Conservation (phyloP, 2,329 filamentous ascomycete species). For the Claviceps sorghi region DNA sequence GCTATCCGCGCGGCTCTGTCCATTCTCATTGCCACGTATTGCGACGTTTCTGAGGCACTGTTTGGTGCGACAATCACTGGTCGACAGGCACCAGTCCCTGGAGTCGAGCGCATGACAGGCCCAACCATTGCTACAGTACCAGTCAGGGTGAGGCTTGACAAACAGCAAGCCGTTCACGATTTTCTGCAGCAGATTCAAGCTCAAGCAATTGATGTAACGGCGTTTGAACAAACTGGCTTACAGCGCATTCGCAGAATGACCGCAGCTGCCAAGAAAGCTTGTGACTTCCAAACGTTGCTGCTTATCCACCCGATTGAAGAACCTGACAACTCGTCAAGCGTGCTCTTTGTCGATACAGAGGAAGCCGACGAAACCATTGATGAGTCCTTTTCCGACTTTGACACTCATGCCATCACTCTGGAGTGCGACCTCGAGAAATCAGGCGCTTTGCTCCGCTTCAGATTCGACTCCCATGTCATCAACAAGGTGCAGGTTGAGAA, state of each 20-base stretch:
- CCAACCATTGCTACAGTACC: constrained; percentile 17
- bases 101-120: constrained; percentile 13
- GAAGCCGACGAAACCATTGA: background rate
- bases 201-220: constrained; percentile 2
- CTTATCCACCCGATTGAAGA: constrained; percentile 8
- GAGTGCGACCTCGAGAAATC: background rate
- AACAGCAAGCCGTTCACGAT: constrained; percentile 14
- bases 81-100: constrained; percentile 11
- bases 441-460: background rate
- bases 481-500: background rate
- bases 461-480: constrained; percentile 2
- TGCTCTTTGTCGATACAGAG: background rate
- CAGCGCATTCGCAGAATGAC: background rate
- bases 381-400: background rate
- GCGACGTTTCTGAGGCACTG: constrained; percentile 17
- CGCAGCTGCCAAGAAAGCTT: background rate
- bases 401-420: constrained; percentile 2
- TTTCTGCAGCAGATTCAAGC: constrained; percentile 23
- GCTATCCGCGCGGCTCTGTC: constrained; percentile 12
- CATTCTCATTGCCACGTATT: constrained; percentile 21
- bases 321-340: background rate
- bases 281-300: constrained; percentile 6
- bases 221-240: constrained; percentile 4
- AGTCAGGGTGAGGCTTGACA: constrained; percentile 15
- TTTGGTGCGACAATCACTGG: constrained; percentile 14